phyloP scores from a whole-genome alignment of 108 stramenopile species.

The Conticribra guillardii region DNA sequence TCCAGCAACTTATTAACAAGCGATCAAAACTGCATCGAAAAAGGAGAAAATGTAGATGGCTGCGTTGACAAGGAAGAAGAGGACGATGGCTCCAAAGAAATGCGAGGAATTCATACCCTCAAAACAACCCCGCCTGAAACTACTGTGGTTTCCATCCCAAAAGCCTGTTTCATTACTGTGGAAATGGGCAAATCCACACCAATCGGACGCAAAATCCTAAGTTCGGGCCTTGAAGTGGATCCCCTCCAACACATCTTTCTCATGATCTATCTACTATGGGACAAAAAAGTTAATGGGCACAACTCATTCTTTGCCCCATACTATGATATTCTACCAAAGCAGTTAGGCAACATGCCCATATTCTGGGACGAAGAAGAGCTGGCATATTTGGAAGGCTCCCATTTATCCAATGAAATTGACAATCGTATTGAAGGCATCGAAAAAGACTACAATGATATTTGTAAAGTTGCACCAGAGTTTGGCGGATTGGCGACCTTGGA shows the following conservation, averaged over 20 bases:
- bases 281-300: slow-evolving; percentile 77
- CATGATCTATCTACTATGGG: slow-evolving; percentile 96
- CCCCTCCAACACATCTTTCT: slow-evolving; percentile 99
- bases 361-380: slow-evolving; percentile 94
- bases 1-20: neutral
- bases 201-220: slow-evolving; percentile 83
- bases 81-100: slow-evolving; percentile 81
- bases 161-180: slow-evolving; percentile 96
- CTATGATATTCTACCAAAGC: slow-evolving; percentile 93
- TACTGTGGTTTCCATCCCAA: slow-evolving; percentile 85
- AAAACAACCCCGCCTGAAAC: slow-evolving; percentile 81
- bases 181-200: slow-evolving; percentile 98
- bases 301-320: slow-evolving; percentile 97
- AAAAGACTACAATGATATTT: slow-evolving; percentile 93
- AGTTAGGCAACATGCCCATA: slow-evolving; percentile 96
- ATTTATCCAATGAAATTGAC: slow-evolving; percentile 82
- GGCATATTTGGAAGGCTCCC: slow-evolving; percentile 81
- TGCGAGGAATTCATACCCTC: slow-evolving; percentile 95
- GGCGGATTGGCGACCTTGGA: slow-evolving; percentile 75
- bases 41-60: slow-evolving; percentile 58
- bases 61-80: neutral
- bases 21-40: slow-evolving; percentile 55
- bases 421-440: slow-evolving; percentile 88
- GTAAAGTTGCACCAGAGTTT: slow-evolving; percentile 81
- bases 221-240: slow-evolving; percentile 86